Base-by-base conservation (phyloP, 2,329 filamentous ascomycete species). In the Verticillium klebahnii region DNA sequence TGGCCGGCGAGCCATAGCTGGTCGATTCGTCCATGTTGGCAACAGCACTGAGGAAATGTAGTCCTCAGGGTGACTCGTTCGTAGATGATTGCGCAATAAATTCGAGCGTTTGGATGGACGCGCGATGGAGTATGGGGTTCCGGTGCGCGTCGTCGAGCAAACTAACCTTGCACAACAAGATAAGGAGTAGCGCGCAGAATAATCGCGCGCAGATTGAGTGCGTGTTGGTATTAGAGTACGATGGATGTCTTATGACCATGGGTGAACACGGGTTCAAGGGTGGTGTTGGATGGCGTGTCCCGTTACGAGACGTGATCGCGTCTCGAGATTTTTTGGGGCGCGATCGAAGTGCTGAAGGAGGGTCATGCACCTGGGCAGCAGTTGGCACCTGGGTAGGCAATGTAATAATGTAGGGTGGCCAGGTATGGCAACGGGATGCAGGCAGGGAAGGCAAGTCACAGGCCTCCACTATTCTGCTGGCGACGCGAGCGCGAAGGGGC, bases 21-120 rank as follows among this genome's bases (percentile, higher is more conserved):
- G 80, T 75, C 64, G 81, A 78, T 67, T 85, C 85, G 64, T 88
- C 86, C 86, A 89, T 89, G 60, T 72, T 77, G 71, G 69, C 66
- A 64, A 52, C 2, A 19, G 68, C 63, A 64, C 63, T 60, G 58
- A 19, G 17, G 11, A 14, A 23, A 52, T 25, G 19, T 12, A 25
- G 11, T 25, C 19, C 45, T 52, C 11, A 12, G 23, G 39, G 19
- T 6, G 45, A 25, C 19, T 23, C 9, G 5, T n/a, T 25, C 5
- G 45, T 52, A 9, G 19, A 23, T 52, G 45, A 25, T 40, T 52
- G 45, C 45, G 45, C 45, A 23, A 52, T 11, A 11, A 52, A 5
- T 11, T 11, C 8, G 9, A 25, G n/a, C n/a, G 17, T 19, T n/a
- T 8, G 19, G n/a, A 52, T 12, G 45, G 19, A 52, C 19, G 45